Evolutionary conservation across 2,329 filamentous ascomycete species (phyloP).

Genomic region (Ophiostoma australiae): DNA sequence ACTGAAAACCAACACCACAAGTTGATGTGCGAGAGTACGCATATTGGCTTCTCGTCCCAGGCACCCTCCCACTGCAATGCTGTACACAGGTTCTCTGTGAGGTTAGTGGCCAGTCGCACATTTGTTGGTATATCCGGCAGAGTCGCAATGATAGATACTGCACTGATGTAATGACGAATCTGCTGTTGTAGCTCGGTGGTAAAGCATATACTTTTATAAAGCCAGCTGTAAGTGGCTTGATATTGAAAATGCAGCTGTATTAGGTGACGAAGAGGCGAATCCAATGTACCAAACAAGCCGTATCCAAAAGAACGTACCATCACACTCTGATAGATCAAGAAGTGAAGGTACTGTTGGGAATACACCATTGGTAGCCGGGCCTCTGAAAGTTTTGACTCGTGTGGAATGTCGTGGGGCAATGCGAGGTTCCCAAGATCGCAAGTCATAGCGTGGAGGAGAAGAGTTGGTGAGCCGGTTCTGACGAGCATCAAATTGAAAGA

Average conservation of each 20-base stretch:
- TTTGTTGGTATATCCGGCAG: not conserved
- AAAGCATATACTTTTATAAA: not conserved
- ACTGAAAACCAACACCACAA: not conserved
- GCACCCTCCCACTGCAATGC: not conserved
- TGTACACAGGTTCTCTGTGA: not conserved
- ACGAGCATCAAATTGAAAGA: not conserved
- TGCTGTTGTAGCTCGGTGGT: not conserved
- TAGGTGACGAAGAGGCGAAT: too few relatives aligned
- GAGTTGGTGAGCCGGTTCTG: not conserved
- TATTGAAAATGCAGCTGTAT: not conserved
- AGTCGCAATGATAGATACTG: not conserved
- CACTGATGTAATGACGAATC: not conserved
- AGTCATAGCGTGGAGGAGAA: not conserved
- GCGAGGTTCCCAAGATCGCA: not conserved
- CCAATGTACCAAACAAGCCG: not conserved
- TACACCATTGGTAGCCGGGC: not conserved
- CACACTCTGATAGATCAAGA: not conserved
- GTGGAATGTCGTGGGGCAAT: not conserved
- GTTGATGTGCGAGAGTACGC: not conserved
- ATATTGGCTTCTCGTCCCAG: not conserved
- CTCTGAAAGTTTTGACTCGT: not conserved
- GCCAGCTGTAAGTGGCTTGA: not conserved
- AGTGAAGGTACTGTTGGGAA: not conserved
- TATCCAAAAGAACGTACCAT: not conserved
- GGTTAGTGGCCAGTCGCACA: accelerated